Base-by-base conservation (phyloP, 208 protist species). In the Trypanosoma conorhini region DNA sequence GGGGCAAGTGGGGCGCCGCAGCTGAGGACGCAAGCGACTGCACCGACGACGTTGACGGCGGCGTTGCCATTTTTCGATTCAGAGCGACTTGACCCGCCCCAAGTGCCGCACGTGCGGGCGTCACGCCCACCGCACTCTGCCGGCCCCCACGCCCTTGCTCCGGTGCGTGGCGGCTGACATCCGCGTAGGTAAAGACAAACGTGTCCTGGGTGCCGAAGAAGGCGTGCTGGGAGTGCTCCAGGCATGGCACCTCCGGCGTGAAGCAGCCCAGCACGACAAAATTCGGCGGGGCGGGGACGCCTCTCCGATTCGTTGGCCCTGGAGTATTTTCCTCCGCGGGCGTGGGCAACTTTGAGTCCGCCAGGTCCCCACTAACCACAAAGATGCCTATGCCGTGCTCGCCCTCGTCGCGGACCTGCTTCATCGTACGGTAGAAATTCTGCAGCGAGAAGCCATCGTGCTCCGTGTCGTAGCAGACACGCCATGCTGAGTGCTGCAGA, bases 161-260 rank as follows among this genome's bases (percentile, higher is more conserved):
- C 1, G 50, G n/a, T 21, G 50, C 30, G 51, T 46, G 7, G 8
- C 26, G 30, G 13, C 0, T 61, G 52, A 75, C 44, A 33, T 75
- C 70, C 10, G 61, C 62, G 57, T 63, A 75, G 0, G 51, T 69
- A 64, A 92, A 92, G 22, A 92, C 83, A 59, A 77, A 83, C 12
- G 83, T 82, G 0, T 87, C 83, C 15, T 58, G 7, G 4, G 81
- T 84, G 28, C 86, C 85, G 60, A 70, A 91, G 71, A 84, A 91
- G 1, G 74, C 48, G 59, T 88, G 82, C 12, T 71, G 76, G 3
- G 63, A 58, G 63, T 79, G 76, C 17, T 60, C 58, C 33, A 83
- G 48, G 19, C 72, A 82, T 15, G 86, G 86, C 42, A 87, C 83
- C 28, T 82, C 70, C 0, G 83, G 81, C 7, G 83, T 86, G 66